Evolutionary conservation across 2,329 filamentous ascomycete genomes (phyloP).

Genomic region (Diaporthe vaccinii): DNA sequence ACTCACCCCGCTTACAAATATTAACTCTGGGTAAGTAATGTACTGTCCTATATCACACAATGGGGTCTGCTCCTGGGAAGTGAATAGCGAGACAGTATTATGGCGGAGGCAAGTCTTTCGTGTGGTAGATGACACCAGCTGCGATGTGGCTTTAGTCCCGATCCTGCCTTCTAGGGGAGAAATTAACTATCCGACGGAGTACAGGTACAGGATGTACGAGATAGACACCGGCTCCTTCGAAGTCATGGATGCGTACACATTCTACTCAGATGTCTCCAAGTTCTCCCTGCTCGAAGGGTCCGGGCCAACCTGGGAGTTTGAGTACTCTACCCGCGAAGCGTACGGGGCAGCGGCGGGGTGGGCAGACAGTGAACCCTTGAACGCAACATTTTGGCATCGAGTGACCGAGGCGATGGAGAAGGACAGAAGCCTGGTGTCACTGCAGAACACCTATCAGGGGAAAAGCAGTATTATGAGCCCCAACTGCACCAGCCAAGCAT

Average conservation of each 20-base stretch:
- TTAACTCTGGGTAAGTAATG: conserved; percentile 51
- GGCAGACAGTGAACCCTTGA: conserved; percentile 64
- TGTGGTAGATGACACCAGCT: neutral
- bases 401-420: conserved; percentile 70
- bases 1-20: conserved; percentile 62
- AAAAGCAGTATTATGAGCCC: conserved; percentile 64
- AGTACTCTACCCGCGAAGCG: conserved; percentile 58
- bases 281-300: conserved; percentile 52
- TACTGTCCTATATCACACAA: neutral
- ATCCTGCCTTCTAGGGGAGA: too few species aligned
- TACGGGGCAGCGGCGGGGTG: conserved; percentile 55
- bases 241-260: conserved; percentile 57
- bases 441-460: conserved; percentile 65
- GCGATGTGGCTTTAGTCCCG: too few species aligned
- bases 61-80: neutral
- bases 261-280: conserved; percentile 56
- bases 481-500: conserved; percentile 64
- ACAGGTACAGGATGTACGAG: conserved; percentile 57
- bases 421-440: conserved; percentile 61
- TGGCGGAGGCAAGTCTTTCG: neutral
- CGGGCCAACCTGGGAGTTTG: conserved; percentile 55
- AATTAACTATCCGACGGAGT: neutral
- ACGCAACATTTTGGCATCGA: conserved; percentile 71
- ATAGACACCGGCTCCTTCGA: conserved; percentile 59
- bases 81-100: neutral